phyloP scores from a whole-genome alignment of 1,284 basidiomycete genomes.

The Boletus smithii region DNA sequence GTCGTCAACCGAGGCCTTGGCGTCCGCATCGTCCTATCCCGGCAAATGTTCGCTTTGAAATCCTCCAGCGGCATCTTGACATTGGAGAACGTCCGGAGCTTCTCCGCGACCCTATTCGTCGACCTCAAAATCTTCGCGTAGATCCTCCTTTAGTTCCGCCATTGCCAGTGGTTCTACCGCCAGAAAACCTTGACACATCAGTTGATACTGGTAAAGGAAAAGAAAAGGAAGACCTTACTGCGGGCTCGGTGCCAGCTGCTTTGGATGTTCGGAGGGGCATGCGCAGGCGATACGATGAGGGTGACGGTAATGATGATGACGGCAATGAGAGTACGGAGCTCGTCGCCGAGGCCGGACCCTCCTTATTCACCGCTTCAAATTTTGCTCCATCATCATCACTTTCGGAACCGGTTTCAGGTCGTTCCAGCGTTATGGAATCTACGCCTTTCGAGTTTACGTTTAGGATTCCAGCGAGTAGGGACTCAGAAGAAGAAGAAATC shows the following conservation, averaged over 20 bases:
- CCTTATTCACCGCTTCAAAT: constrained; percentile 2
- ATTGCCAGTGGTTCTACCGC: constrained; percentile 4
- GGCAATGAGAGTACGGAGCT: not conserved
- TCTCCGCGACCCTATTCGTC: constrained; percentile 17
- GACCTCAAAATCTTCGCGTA: constrained; percentile 14
- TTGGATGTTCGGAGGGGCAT: constrained; percentile 15
- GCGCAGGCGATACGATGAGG: constrained; percentile 17
- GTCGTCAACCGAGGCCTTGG: constrained; percentile 25
- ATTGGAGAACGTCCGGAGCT: constrained; percentile 17
- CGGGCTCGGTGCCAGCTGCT: not conserved
- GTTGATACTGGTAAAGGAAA: constrained; percentile 26
- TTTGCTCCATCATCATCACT: not conserved
- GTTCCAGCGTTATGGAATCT: constrained; percentile 12
- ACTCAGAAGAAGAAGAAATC: constrained; percentile 16
- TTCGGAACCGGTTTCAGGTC: constrained; percentile 2
- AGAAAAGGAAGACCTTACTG: constrained; percentile 13
- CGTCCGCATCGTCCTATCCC: constrained; percentile 25
- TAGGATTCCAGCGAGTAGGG: constrained; percentile 7
- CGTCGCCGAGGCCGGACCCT: constrained; percentile 11
- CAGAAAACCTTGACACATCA: not conserved
- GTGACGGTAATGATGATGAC: constrained; percentile 9
- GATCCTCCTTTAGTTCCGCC: constrained; percentile 13
- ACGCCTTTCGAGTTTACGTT: constrained; percentile 34
- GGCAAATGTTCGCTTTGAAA: constrained; percentile 24
- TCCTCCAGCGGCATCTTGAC: constrained; percentile 16